A percentile compares a stretch with the other conserved stretches of the same genome.
These are phyloP conservation scores for Wickerhamiella nectarea DNA, from an alignment of 805 yeast species.

Conservation along the genomic window DNA sequence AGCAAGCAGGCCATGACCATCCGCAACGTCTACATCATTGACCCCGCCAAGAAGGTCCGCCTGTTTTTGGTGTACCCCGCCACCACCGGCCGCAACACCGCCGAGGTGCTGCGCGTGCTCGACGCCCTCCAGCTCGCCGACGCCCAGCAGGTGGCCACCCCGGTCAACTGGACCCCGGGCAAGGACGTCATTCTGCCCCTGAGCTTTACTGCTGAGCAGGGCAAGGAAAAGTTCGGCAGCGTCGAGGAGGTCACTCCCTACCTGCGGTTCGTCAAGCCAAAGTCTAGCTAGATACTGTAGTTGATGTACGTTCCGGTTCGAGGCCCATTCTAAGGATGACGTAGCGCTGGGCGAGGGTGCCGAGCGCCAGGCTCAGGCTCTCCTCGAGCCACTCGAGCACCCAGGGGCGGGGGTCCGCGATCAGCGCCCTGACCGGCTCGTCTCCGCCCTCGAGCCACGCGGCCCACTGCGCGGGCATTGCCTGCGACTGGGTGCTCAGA, in stretches of 20 bases:
- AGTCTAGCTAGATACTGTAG: neutral
- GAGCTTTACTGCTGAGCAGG: constrained; percentile 62
- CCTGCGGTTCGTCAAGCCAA: constrained; percentile 49
- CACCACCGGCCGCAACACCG: constrained; percentile 85
- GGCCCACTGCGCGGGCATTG: constrained; percentile 84
- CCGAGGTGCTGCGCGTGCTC: constrained; percentile 80
- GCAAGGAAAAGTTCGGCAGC: constrained; percentile 70
- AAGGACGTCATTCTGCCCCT: constrained; percentile 90
- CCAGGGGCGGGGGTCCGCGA: constrained; percentile 70
- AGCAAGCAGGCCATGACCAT: constrained; percentile 70
- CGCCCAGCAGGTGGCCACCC: constrained; percentile 71
- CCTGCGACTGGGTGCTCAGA: constrained; percentile 67
- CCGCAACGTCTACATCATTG: constrained; percentile 84
- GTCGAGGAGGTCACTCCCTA: constrained; percentile 82
- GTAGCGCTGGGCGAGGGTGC: constrained; percentile 79
- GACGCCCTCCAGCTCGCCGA: constrained; percentile 74
- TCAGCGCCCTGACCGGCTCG: constrained; percentile 30
- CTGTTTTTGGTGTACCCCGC: constrained; percentile 83
- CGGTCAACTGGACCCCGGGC: constrained; percentile 82
- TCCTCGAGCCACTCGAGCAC: constrained; percentile 65
- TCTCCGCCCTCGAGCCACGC: constrained; percentile 59
- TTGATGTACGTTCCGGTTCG: constrained; percentile 7
- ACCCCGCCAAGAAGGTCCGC: constrained; percentile 80
- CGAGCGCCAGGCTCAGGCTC: constrained; percentile 67
- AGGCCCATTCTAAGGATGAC: constrained; percentile 80